Evolutionary conservation across 73 alveolate species (phyloP).

Genomic region (Tetrahymena malaccensis): DNA sequence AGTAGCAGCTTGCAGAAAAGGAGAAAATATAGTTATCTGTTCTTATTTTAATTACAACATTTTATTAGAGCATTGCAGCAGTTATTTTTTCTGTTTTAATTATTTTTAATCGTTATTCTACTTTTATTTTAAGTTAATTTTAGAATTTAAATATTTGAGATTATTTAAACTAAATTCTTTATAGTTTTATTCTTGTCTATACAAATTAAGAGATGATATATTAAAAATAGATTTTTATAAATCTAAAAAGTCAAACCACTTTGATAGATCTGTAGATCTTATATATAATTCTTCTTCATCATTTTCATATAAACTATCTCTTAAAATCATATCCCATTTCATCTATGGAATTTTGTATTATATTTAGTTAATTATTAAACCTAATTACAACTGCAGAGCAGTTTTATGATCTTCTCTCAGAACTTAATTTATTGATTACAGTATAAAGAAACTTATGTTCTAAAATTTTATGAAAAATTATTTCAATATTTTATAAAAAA

Average conservation of each 20-base stretch:
- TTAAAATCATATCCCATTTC: background rate
- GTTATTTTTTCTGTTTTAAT: background rate
- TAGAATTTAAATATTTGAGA: background rate
- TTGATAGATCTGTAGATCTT: background rate
- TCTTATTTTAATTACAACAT: background rate
- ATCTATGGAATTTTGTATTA: background rate
- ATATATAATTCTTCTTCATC: background rate
- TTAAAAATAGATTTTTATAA: background rate
- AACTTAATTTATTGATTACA: background rate
- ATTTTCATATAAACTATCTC: background rate
- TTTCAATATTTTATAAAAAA: no score
- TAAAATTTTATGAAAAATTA: background rate
- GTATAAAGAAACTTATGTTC: background rate
- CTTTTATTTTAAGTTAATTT: background rate
- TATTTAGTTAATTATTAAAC: background rate
- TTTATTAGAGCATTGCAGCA: background rate
- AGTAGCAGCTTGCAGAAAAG: background rate
- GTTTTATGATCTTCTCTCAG: background rate
- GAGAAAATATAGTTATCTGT: background rate
- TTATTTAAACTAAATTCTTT: background rate
- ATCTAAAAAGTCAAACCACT: background rate
- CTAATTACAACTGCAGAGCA: background rate
- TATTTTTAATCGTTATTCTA: background rate
- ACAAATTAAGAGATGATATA: background rate
- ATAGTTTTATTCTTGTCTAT: background rate